These are phyloP conservation scores for Periconia sp. DNA, from an alignment of 2,329 filamentous ascomycete species.

Conservation along the genomic window DNA sequence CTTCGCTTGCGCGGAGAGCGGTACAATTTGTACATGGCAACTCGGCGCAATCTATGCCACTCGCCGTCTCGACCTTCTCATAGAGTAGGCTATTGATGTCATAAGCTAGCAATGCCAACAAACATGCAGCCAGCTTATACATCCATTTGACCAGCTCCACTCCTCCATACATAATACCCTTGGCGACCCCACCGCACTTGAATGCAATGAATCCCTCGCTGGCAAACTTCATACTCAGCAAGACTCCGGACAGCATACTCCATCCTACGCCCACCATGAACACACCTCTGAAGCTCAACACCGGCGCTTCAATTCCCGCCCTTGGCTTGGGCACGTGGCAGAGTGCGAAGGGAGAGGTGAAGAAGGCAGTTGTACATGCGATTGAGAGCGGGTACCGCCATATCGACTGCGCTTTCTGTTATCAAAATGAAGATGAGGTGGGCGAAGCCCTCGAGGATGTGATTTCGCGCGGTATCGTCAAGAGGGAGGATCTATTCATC, in stretches of 20 bases:
- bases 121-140: neutral
- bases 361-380: conserved; percentile 50
- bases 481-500: conserved; percentile 79
- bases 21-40: too few relatives aligned
- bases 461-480: conserved; percentile 66
- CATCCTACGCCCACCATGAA: conserved; percentile 43
- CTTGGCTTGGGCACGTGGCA: conserved; percentile 45
- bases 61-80: too few relatives aligned
- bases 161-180: conserved; percentile 35
- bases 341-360: conserved; percentile 49
- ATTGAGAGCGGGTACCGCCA: conserved; percentile 54
- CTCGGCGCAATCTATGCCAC: too few relatives aligned
- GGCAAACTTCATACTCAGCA: conserved; percentile 43
- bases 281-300: conserved; percentile 44
- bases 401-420: conserved; percentile 75
- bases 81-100: too few relatives aligned
- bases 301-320: conserved; percentile 42
- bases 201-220: conserved; percentile 41
- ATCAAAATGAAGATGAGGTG: conserved; percentile 81
- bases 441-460: conserved; percentile 76
- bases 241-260: conserved; percentile 39
- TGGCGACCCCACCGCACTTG: conserved; percentile 6
- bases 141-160: neutral
- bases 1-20: too few relatives aligned
- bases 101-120: too few relatives aligned